Evolutionary conservation across 2,329 filamentous ascomycete genomes (phyloP).

Genomic region (Penicillium sclerotigenum): DNA sequence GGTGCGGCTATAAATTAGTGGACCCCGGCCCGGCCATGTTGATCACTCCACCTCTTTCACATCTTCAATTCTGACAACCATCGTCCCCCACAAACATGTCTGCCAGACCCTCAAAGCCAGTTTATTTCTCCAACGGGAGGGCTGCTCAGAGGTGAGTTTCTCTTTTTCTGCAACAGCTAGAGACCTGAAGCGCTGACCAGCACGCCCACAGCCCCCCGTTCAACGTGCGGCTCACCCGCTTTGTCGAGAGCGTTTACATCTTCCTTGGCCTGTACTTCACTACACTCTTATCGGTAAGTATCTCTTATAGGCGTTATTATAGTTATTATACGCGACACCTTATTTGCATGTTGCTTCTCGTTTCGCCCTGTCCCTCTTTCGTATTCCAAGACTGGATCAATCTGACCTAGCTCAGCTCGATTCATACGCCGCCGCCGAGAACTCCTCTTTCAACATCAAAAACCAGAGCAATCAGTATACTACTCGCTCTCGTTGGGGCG

Average conservation of each 20-base stretch:
- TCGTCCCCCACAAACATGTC: constrained; percentile 30
- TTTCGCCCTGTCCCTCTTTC: neutral
- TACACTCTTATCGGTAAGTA: constrained; percentile 47
- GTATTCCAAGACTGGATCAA: neutral
- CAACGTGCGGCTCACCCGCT: constrained; percentile 41
- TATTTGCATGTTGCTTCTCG: neutral
- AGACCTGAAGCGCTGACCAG: neutral
- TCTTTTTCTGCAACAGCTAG: neutral
- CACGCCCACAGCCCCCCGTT: constrained; percentile 42
- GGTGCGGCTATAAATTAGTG: constrained; percentile 4
- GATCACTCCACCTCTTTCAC: constrained; percentile 10
- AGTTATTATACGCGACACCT: neutral
- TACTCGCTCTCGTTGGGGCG: constrained; percentile 26
- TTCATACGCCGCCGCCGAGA: constrained; percentile 45
- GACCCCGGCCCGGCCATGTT: constrained; percentile 3
- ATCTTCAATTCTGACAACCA: constrained; percentile 5
- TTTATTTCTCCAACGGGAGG: constrained; percentile 42
- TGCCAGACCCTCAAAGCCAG: constrained; percentile 17
- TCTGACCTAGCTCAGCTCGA: constrained; percentile 40
- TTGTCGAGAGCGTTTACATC: constrained; percentile 44
- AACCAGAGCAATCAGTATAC: constrained; percentile 27
- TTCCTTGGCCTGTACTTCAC: constrained; percentile 51
- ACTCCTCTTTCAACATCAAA: constrained; percentile 46
- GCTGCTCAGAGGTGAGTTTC: constrained; percentile 35
- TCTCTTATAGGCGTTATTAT: neutral